Base-by-base conservation (phyloP, 352 stramenopile genomes). In the Phytophthora kernoviae region DNA sequence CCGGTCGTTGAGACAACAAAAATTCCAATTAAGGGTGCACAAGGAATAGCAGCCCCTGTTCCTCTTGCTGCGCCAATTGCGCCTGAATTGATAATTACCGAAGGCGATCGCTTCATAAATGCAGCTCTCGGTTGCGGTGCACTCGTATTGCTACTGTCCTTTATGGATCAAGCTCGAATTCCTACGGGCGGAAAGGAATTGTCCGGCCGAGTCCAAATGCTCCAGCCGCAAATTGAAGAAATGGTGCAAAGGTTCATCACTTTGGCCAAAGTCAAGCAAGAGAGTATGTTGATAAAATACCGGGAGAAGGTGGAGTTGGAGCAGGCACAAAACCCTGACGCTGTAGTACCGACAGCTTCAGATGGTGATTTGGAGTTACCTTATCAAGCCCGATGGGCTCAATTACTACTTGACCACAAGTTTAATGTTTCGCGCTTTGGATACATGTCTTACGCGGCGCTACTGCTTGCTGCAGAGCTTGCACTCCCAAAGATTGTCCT, bases 401-500 rank as follows among this genome's bases (percentile, higher is more conserved):
- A 57, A 11, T 32, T 78, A 14, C 34, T 92, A 7, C 62, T 93
- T 9, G 70, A 91, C 39, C 24, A 54, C 21, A 53, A 40, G 6
- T 70, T 83, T 18, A 69, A 75, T 21, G 49, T 84, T 0, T 45
- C 42, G 2, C 72, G 84, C 0, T 90, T 91, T 49, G 63, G 62
- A 9, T 89, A 91, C 30, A n/a, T 42, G 0, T 51, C 46, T 5
- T 84, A 88, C n/a, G 51, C 81, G 0, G 73, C 71, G 0, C 42
- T 94, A 0, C 37, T 91, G 1, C 65, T 94, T 2, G 79, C 81
- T 6, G 67, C 75, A 0, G 81, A 94, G 39, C 54, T 88, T 10
- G 59, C 50, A 0, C 52, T 77, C 1, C 57, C 70, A 0, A 53
- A 62, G 4, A 51, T 86, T 24, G 70, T 77, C 0, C 30, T 45